These are phyloP conservation scores for Hordeum vulgare DNA, from an alignment of 176 grass and related monocot genomes.

Conservation along the genomic window MorexV3_pseudomolecules_assembly NC_058519.1:618032361-618032860, in stretches of 20 bases:
- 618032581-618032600: conserved; percentile 37
- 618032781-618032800: conserved; percentile 16
- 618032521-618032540: conserved; percentile 16
- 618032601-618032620: conserved; percentile 46
- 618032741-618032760: conserved; percentile 34
- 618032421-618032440: conserved; percentile 9
- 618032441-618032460: background rate
- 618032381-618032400: background rate
- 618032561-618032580: background rate
- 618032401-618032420: conserved; percentile 31
- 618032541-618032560: background rate
- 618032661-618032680: conserved; percentile 21
- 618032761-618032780: background rate
- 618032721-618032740: background rate
- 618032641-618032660: conserved; percentile 24
- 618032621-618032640: conserved; percentile 18
- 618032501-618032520: conserved; percentile 29
- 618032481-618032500: too few species aligned
- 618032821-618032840: conserved; percentile 86
- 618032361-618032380: conserved; percentile 26
- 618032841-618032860: conserved; percentile 75
- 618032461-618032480: background rate
- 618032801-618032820: conserved; percentile 70
- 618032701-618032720: conserved; percentile 10
- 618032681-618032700: background rate